phyloP scores from a whole-genome alignment of 257 asterid species.

The Nicotiana obtusifolia region DNA sequence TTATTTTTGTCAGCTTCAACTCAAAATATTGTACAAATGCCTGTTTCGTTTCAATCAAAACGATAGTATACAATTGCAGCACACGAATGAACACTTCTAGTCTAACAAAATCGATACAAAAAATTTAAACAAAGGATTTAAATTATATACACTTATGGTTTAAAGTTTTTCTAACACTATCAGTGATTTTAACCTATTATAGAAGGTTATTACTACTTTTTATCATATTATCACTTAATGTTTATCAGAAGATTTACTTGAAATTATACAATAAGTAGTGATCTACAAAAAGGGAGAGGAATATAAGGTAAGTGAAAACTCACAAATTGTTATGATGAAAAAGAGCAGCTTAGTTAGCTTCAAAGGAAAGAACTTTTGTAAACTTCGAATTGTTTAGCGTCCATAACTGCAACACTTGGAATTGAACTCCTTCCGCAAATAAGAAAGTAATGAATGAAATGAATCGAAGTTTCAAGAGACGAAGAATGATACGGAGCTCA shows the following conservation, averaged over 20 bases:
- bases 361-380: constrained; percentile 43
- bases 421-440: neutral
- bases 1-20: neutral
- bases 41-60: neutral
- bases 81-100: neutral
- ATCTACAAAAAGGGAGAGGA: neutral
- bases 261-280: no score
- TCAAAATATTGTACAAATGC: neutral
- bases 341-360: neutral
- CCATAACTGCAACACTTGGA: constrained; percentile 34
- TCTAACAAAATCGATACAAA: neutral
- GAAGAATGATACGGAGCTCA: neutral
- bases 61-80: neutral
- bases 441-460: neutral
- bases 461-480: neutral
- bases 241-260: no score
- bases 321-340: neutral
- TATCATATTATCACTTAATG: no score
- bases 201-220: no score
- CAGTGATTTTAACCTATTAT: no score
- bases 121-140: neutral
- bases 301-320: neutral
- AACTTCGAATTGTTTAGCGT: constrained; percentile 50
- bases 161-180: no score
- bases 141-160: no score